Conservation (phyloP, 257 asterid genomes). For the Craterostigma plantagineum region DNA sequence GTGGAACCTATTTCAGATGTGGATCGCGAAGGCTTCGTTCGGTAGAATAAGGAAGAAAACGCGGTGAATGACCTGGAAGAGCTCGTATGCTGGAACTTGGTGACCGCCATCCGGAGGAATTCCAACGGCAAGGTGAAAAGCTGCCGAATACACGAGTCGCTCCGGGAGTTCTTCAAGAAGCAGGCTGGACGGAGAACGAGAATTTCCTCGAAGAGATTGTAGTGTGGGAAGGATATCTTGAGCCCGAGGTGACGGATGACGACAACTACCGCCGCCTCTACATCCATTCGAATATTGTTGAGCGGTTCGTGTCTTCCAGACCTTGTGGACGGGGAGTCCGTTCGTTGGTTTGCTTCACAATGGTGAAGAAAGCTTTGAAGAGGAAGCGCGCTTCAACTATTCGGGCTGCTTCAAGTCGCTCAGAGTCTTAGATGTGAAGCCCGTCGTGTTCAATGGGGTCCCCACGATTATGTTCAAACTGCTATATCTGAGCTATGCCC, state of each 20-base stretch:
- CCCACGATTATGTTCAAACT: too few species aligned
- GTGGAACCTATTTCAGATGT: slow-evolving; percentile 10
- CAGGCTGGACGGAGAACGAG: slow-evolving; percentile 7
- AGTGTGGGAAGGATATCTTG: slow-evolving; percentile 2
- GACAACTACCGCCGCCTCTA: too few species aligned
- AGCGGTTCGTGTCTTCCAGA: too few species aligned
- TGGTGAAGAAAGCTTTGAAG: too few species aligned
- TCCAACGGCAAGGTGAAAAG: slow-evolving; percentile 12
- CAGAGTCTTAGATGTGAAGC: too few species aligned
- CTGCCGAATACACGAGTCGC: slow-evolving; percentile 12
- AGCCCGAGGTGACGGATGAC: not conserved
- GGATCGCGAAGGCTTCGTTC: slow-evolving; percentile 20
- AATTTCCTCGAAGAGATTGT: slow-evolving; percentile 8
- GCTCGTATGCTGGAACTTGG: slow-evolving; percentile 11
- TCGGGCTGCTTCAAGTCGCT: too few species aligned
- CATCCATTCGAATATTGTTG: too few species aligned
- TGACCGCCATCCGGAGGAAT: slow-evolving; percentile 5
- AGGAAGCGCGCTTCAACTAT: too few species aligned
- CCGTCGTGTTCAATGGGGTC: too few species aligned
- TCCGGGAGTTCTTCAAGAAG: slow-evolving; percentile 10
- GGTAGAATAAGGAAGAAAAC: slow-evolving; percentile 6
- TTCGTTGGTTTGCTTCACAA: too few species aligned
- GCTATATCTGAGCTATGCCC: too few species aligned
- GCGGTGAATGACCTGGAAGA: slow-evolving; percentile 11
- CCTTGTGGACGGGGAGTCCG: too few species aligned